Evolutionary conservation across 2,329 filamentous ascomycete species (phyloP), one percentile per base, ranked within the genome.

Genomic region (Bipolaris zeicola): DNA sequence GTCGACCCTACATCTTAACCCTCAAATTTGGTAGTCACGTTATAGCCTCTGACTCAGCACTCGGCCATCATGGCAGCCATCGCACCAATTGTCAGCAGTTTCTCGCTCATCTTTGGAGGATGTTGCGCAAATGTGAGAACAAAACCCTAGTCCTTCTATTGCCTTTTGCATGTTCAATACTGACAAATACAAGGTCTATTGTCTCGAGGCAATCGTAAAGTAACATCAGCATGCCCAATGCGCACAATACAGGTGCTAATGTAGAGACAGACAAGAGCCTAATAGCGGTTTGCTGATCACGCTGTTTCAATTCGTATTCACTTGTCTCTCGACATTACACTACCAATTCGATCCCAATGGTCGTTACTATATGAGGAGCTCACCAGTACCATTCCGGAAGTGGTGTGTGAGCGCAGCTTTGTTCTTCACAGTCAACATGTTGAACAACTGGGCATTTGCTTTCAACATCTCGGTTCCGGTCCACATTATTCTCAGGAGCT

Each of bases 401-500:
- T 98, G 95, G 93, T 73, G 91, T 47, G 82, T 94, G 69, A 97
- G 96, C 72, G 96, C 96, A 39, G 80, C 89, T 3, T 85, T 97
- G 66, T 98, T 98, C 78, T 95, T 96, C 75, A 85, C 85, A 60
- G 95, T 99, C 78, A 99, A 98, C 69, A 87, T 98, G 55, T 80
- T 99, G 71, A 99, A 99, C 79, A 99, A 99, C 70, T 94, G 94
- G 81, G 95, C 94, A 6, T 99, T 99, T 76, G 93, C 92, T 61
- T 99, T 97, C 79, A 88, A 92, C 67, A 98, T 99, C 54, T 96
- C 92, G 6, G 92, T 99, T 0, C 95, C 95, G 1, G 87, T 99
- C 46, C 95, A 99, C 73, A 99, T 99, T 68, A 98, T 99, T 64
- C 82, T 99, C 28, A 87, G 95, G 50, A 97, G 93, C 46, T 96